Evolutionary conservation across 768 basidiomycete genomes (phyloP).

Genomic region (Leccinum subgranulosum): DNA sequence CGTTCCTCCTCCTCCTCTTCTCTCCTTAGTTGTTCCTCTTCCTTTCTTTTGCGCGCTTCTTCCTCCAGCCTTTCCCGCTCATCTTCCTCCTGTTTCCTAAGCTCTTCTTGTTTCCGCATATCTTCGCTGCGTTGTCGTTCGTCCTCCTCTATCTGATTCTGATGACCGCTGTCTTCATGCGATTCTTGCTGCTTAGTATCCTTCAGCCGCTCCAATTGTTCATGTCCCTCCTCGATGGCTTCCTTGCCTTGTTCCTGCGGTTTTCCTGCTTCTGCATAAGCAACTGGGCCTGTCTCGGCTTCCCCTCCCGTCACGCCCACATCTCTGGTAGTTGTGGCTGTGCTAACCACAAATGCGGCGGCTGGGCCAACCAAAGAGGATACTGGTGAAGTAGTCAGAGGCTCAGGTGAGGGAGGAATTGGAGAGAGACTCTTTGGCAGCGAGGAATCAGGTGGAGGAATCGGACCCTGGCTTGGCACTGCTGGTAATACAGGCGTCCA

Average conservation of each 20-base stretch:
- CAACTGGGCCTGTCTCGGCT: not conserved
- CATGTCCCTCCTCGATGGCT: not conserved
- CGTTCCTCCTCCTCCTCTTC: constrained; percentile 9
- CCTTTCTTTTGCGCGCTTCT: constrained; percentile 20
- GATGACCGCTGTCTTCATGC: not conserved
- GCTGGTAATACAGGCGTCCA: constrained; percentile 1
- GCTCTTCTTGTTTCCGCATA: constrained; percentile 3
- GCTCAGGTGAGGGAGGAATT: constrained; percentile 13
- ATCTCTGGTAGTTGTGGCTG: constrained; percentile 36
- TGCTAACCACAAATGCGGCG: constrained; percentile 7
- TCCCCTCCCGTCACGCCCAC: constrained; percentile 39
- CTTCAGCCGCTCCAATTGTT: not conserved
- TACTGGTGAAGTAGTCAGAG: constrained; percentile 19
- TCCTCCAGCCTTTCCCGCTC: constrained; percentile 44
- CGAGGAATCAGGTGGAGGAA: constrained; percentile 5
- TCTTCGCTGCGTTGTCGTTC: constrained; percentile 17
- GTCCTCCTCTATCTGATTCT: not conserved
- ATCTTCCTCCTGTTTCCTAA: constrained; percentile 30
- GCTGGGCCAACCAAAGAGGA: constrained; percentile 9
- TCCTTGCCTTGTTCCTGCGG: constrained; percentile 13
- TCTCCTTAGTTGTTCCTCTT: constrained; percentile 12
- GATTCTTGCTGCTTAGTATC: not conserved
- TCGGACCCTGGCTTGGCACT: constrained; percentile 4
- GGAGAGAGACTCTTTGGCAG: not conserved
- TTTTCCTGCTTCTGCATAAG: not conserved